A percentile compares a stretch with the other conserved stretches of the same genome.
These are phyloP conservation scores for Aspergillus melleus DNA, from an alignment of 2,329 filamentous ascomycete genomes.

Conservation along the genomic window DNA sequence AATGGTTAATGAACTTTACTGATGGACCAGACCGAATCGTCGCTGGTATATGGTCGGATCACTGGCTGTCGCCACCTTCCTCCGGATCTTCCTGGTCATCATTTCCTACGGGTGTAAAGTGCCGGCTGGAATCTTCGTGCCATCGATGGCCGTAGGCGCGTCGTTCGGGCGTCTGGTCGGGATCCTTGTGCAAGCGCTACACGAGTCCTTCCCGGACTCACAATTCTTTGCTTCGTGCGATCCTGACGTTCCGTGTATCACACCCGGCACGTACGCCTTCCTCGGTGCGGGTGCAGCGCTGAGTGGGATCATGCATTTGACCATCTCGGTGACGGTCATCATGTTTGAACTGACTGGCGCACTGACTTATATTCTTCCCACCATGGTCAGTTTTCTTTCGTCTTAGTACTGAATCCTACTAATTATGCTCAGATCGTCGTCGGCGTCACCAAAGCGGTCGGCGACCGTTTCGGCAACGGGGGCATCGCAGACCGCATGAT, in stretches of 20 bases:
- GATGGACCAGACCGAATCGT: constrained; percentile 54
- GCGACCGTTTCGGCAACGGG: constrained; percentile 88
- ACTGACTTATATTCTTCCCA: constrained; percentile 92
- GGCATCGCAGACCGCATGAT: constrained; percentile 98
- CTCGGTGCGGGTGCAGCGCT: constrained; percentile 87
- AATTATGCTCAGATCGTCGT: constrained; percentile 72
- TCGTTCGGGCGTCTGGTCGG: constrained; percentile 93
- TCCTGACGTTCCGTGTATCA: constrained; percentile 93
- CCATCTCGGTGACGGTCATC: constrained; percentile 94
- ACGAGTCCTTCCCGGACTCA: constrained; percentile 79
- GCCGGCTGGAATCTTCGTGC: constrained; percentile 95
- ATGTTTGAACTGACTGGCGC: constrained; percentile 99
- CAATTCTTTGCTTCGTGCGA: constrained; percentile 85
- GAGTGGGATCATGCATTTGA: constrained; percentile 97
- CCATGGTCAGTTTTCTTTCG: constrained; percentile 62
- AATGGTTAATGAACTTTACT: not conserved
- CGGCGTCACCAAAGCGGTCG: constrained; percentile 90
- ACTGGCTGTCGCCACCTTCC: constrained; percentile 72
- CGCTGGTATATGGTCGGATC: constrained; percentile 78
- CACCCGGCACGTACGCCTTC: constrained; percentile 94
- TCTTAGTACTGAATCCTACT: not conserved
- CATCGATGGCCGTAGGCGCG: constrained; percentile 95
- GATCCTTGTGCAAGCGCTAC: constrained; percentile 85
- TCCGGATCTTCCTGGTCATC: constrained; percentile 83
- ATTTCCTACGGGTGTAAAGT: constrained; percentile 98